Base-by-base conservation (phyloP, 2,329 filamentous ascomycete genomes). In the Claviceps africana region DNA sequence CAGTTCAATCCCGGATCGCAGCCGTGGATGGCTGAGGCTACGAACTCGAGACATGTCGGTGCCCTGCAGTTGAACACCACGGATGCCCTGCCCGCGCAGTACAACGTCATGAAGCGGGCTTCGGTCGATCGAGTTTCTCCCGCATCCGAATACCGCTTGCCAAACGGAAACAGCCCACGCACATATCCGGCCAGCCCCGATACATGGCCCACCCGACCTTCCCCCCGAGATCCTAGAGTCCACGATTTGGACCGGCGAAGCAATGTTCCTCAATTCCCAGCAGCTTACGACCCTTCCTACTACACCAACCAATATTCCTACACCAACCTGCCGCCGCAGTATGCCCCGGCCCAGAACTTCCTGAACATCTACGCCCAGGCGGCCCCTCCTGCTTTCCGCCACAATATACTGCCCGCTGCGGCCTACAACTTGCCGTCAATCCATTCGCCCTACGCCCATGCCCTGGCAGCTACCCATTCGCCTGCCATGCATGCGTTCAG, bases 1-100 rank as follows among this genome's bases (percentile, higher is more conserved):
- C 71, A 73, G 55, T 63, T 72, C 55, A 75, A 77, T 55, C 71
- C 74, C 1, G 67, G 63, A 8, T 72, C 72, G 5, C 70, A 73
- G 56, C 56, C 72, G 3, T 78, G 75, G 74, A 64, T 64, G 48
- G 62, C 63, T 8, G 67, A 72, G 15, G 50, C 45, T 15, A 46
- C 47, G 37, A 50, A 52, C 11, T 56, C 62, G 19, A 59, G 64
- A 17, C 59, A 64, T 51, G 63, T 56, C 25, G 58, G 58, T 42
- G 62, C 60, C 46, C 55, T 65, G 37, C 67, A 71, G 19, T 37
- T 63, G 31, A 65, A 64, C 5, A 25, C 46, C 47, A 43, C 60
- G 15, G 70, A 72, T 8, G 46, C 58, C 17, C 51, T 68, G 15
- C 51, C 60, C 35, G 51, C 56, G 3, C 61, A 64, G 42, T 58